These are phyloP conservation scores for Excoecaria agallocha DNA, from an alignment of 345 rosid species.

Conservation along the genomic window DNA sequence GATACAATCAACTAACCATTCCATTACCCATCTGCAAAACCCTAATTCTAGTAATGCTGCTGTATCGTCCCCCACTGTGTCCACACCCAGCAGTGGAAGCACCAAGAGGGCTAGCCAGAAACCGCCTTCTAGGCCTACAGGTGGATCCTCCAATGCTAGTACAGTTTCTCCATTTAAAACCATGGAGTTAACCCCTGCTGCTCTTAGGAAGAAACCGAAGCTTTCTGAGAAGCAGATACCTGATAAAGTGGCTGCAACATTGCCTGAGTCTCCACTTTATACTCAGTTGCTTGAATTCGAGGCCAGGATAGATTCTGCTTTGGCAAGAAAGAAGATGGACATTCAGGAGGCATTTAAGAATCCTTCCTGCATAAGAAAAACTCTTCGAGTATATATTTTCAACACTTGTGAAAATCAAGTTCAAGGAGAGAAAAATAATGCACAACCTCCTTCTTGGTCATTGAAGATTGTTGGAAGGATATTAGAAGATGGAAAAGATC, in stretches of 20 bases:
- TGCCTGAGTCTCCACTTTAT: constrained; percentile 55
- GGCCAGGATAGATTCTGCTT: constrained; percentile 44
- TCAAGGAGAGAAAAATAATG: constrained; percentile 27
- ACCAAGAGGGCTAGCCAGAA: constrained; percentile 43
- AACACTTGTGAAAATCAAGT: constrained; percentile 48
- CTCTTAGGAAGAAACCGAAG: constrained; percentile 44
- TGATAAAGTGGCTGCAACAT: constrained; percentile 43
- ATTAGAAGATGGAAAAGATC: constrained; percentile 57
- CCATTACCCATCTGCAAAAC: constrained; percentile 32
- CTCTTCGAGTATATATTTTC: constrained; percentile 50
- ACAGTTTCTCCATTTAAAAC: constrained; percentile 40
- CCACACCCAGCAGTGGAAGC: constrained; percentile 41
- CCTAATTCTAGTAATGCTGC: constrained; percentile 26
- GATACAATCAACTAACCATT: constrained; percentile 17
- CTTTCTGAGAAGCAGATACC: constrained; percentile 50
- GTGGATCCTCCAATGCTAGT: constrained; percentile 37
- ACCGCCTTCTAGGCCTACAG: constrained; percentile 50
- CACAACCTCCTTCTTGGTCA: constrained; percentile 51
- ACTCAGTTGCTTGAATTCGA: constrained; percentile 55
- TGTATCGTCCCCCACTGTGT: constrained; percentile 29
- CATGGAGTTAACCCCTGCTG: constrained; percentile 55
- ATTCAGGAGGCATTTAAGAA: constrained; percentile 47
- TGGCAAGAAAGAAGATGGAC: constrained; percentile 49
- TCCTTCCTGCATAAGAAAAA: constrained; percentile 43
- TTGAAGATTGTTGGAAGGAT: constrained; percentile 56